phyloP scores from a whole-genome alignment of 2,329 filamentous ascomycete species.

The Fusarium circinatum region DNA sequence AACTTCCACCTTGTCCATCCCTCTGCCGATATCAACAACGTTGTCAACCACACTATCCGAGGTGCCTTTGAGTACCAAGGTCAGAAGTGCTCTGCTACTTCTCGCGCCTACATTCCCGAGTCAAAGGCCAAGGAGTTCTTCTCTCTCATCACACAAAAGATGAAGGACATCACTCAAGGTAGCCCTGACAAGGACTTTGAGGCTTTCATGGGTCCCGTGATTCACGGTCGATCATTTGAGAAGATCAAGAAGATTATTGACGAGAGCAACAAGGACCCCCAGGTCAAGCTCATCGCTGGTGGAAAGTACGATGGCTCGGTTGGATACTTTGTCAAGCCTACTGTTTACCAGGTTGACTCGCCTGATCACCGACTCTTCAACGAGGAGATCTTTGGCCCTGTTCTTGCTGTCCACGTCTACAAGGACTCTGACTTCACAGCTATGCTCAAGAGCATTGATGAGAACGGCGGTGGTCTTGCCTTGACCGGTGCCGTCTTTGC shows the following conservation, averaged over 20 bases:
- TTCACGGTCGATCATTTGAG: conserved; percentile 82
- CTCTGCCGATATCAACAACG: conserved; percentile 80
- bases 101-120: conserved; percentile 80
- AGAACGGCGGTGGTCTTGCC: conserved; percentile 55
- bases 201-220: conserved; percentile 84
- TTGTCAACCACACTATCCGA: conserved; percentile 83
- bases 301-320: conserved; percentile 80
- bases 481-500: conserved; percentile 63
- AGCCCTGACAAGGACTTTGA: conserved; percentile 75
- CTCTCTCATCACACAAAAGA: conserved; percentile 71
- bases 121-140: conserved; percentile 79
- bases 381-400: conserved; percentile 84
- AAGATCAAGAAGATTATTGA: conserved; percentile 83
- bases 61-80: conserved; percentile 92
- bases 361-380: conserved; percentile 78
- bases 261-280: conserved; percentile 77
- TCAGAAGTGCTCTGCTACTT: conserved; percentile 90
- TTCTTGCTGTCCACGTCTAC: conserved; percentile 80
- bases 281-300: conserved; percentile 77
- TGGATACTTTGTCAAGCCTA: conserved; percentile 86
- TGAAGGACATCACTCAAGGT: conserved; percentile 75
- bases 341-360: conserved; percentile 79
- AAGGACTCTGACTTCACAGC: conserved; percentile 66
- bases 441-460: conserved; percentile 52
- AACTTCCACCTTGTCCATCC: conserved; percentile 89